A percentile compares a stretch with the other conserved stretches of the same genome.
phyloP scores from a whole-genome alignment of 2,329 filamentous ascomycete genomes.

The Aspergillus alliaceus region DNA sequence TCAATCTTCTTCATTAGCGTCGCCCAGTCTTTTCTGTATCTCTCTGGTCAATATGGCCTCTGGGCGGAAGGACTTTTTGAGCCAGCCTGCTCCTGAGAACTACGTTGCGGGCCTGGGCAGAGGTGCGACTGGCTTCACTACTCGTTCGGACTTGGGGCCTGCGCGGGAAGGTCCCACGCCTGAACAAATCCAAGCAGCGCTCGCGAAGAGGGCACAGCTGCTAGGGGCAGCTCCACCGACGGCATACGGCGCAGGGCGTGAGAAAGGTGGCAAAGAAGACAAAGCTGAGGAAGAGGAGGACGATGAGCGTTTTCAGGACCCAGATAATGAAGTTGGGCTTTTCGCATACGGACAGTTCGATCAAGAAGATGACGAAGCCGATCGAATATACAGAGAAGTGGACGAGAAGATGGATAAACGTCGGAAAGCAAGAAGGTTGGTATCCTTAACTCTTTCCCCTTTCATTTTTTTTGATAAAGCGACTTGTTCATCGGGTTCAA shows the following conservation, averaged over 20 bases:
- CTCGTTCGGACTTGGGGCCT: conserved; percentile 91
- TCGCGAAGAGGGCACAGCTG: conserved; percentile 87
- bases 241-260: conserved; percentile 71
- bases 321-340: conserved; percentile 92
- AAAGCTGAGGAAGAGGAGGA: conserved; percentile 73
- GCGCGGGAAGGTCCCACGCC: conserved; percentile 93
- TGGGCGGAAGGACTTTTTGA: conserved; percentile 79
- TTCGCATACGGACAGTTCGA: conserved; percentile 97
- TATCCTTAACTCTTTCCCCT: conserved; percentile 35
- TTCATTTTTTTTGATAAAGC: conserved; percentile 35
- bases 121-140: conserved; percentile 97
- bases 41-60: conserved; percentile 51
- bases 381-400: conserved; percentile 91
- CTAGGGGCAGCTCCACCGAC: conserved; percentile 71
- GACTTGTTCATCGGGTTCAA: conserved; percentile 67
- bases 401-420: conserved; percentile 96
- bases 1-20: background rate
- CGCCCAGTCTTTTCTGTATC: background rate
- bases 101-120: conserved; percentile 95
- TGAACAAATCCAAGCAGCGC: conserved; percentile 96
- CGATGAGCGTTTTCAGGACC: conserved; percentile 86
- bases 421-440: conserved; percentile 82
- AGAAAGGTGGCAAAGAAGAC: conserved; percentile 61
- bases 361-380: conserved; percentile 95
- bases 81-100: conserved; percentile 79